These are phyloP conservation scores for Pythium insidiosum DNA, from an alignment of 352 stramenopile species.

Conservation along the genomic window DNA sequence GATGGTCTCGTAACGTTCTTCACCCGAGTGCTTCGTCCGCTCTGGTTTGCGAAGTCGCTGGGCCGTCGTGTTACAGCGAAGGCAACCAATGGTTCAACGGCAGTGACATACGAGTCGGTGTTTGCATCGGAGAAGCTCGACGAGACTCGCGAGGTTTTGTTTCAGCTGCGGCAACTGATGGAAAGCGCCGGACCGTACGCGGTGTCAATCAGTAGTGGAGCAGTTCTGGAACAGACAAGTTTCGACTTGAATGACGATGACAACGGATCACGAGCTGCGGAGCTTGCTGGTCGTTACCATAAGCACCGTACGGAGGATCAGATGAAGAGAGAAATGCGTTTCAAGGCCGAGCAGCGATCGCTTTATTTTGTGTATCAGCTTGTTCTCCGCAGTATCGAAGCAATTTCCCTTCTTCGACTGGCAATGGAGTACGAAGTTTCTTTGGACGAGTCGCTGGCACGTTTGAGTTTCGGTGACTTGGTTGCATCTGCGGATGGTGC, in stretches of 20 bases:
- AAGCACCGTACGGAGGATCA: conserved; percentile 67
- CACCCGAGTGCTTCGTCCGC: conserved; percentile 63
- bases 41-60: conserved; percentile 63
- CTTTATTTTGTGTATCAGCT: conserved; percentile 76
- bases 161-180: conserved; percentile 78
- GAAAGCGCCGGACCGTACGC: conserved; percentile 66
- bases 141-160: conserved; percentile 72
- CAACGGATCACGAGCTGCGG: conserved; percentile 44
- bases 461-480: conserved; percentile 70
- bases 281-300: conserved; percentile 61
- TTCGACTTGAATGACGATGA: conserved; percentile 34
- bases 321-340: conserved; percentile 62
- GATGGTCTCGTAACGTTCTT: conserved; percentile 77
- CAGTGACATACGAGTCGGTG: conserved; percentile 28
- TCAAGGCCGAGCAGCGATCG: conserved; percentile 77
- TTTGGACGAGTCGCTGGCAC: conserved; percentile 52
- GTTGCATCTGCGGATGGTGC: conserved; percentile 54
- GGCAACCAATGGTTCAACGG: conserved; percentile 18
- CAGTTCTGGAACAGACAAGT: conserved; percentile 43
- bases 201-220: conserved; percentile 62
- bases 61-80: conserved; percentile 24
- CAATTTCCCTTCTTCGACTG: conserved; percentile 63
- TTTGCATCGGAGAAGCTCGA: conserved; percentile 50
- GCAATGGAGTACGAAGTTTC: conserved; percentile 60
- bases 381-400: conserved; percentile 70